A percentile compares a stretch with the other conserved stretches of the same genome.
Evolutionary conservation across 78 protist species (phyloP).

Genomic region (Cavenderia fasciculata): DNA sequence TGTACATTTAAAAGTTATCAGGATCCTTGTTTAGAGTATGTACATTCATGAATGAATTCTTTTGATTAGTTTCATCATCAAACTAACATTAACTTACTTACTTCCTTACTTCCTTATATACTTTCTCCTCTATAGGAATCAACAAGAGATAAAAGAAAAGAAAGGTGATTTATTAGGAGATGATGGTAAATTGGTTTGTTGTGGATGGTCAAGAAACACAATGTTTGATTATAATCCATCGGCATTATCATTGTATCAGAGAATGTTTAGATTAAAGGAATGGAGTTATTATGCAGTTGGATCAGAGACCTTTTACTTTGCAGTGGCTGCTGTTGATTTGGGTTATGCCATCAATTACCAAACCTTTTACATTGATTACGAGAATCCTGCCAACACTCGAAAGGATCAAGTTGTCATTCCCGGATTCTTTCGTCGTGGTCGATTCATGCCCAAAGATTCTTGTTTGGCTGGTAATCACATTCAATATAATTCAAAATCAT

Average conservation of each 20-base stretch:
- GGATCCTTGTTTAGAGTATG: no score
- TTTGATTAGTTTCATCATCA: no score
- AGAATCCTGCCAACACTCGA: background rate
- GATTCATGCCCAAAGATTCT: slow-evolving; percentile 4
- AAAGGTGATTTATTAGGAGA: slow-evolving; percentile 45
- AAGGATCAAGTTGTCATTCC: slow-evolving; percentile 16
- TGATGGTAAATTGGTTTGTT: slow-evolving; percentile 5
- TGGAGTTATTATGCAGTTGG: slow-evolving; percentile 71
- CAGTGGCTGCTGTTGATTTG: slow-evolving; percentile 50
- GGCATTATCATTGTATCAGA: slow-evolving; percentile 5
- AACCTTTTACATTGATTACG: slow-evolving; percentile 36
- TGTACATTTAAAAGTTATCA: no score
- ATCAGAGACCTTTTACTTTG: slow-evolving; percentile 42
- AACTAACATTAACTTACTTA: no score
- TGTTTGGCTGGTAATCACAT: slow-evolving; percentile 24
- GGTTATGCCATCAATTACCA: slow-evolving; percentile 44
- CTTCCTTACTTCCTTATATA: no score
- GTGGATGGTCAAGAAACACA: slow-evolving; percentile 62
- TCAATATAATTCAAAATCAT: slow-evolving; percentile 1
- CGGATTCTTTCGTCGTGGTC: slow-evolving; percentile 12
- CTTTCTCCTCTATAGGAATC: background rate
- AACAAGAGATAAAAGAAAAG: background rate
- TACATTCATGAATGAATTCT: no score
- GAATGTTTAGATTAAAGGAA: slow-evolving; percentile 42
- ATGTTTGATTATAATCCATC: slow-evolving; percentile 40